Evolutionary conservation across 2,329 filamentous ascomycete species (phyloP).

Genomic region (Hymenoscyphus infarciens): DNA sequence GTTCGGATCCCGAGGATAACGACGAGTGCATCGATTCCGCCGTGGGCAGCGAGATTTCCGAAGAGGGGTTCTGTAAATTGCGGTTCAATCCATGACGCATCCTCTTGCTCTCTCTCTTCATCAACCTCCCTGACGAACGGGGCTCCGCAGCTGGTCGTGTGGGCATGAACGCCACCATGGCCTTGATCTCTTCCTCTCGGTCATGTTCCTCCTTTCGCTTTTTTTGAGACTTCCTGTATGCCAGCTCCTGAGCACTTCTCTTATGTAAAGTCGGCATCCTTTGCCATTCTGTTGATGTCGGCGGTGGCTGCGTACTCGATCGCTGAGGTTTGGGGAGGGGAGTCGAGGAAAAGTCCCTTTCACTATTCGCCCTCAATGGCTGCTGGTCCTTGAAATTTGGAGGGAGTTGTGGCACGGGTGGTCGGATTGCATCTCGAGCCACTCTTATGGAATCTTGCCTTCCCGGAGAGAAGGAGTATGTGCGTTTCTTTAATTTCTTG

Average conservation of each 20-base stretch:
- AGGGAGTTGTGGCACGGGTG: slow-evolving; percentile 32
- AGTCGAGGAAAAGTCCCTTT: slow-evolving; percentile 11
- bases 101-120: slow-evolving; percentile 63
- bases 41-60: slow-evolving; percentile 68
- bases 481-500: slow-evolving; percentile 40
- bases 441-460: slow-evolving; percentile 52
- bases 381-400: slow-evolving; percentile 25
- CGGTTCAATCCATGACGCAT: slow-evolving; percentile 53
- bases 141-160: slow-evolving; percentile 58
- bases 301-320: slow-evolving; percentile 27
- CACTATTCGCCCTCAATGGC: slow-evolving; percentile 26
- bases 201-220: slow-evolving; percentile 70
- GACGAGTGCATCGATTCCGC: slow-evolving; percentile 73
- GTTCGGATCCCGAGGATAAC: slow-evolving; percentile 71
- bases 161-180: slow-evolving; percentile 71
- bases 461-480: slow-evolving; percentile 61
- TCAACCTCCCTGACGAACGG: slow-evolving; percentile 56
- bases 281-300: slow-evolving; percentile 38
- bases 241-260: slow-evolving; percentile 55
- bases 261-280: slow-evolving; percentile 57
- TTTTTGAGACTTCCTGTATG: slow-evolving; percentile 72
- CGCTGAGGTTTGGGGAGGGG: slow-evolving; percentile 19
- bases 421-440: slow-evolving; percentile 28
- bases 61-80: slow-evolving; percentile 54
- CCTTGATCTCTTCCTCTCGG: slow-evolving; percentile 82